Evolutionary conservation across 2,329 filamentous ascomycete species (phyloP).

Genomic region (Sarocladiaceae sp.): DNA sequence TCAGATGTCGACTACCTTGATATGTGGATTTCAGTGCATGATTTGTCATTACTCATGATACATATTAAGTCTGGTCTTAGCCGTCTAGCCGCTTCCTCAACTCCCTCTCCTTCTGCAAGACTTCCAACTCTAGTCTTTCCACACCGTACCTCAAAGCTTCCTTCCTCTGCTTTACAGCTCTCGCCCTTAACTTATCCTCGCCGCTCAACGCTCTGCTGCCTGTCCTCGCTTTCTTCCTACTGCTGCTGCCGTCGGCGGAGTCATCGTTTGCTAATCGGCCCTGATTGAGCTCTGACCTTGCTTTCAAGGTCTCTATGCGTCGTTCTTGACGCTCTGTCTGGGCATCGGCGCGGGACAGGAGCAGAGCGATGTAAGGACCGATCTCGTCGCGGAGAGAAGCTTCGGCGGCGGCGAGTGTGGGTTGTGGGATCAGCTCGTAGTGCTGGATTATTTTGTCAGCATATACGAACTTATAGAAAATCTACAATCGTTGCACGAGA

Average conservation of each 20-base stretch:
- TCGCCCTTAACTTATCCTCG: constrained; percentile 46
- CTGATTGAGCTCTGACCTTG: constrained; percentile 78
- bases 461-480: too few relatives aligned
- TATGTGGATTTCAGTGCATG: neutral
- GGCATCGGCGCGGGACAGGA: constrained; percentile 77
- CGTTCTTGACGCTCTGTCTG: constrained; percentile 80
- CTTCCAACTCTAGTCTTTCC: constrained; percentile 79
- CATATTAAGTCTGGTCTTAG: constrained; percentile 15
- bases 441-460: too few relatives aligned
- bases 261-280: constrained; percentile 48
- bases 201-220: constrained; percentile 42
- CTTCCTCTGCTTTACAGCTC: constrained; percentile 72
- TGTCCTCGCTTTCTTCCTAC: constrained; percentile 15
- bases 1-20: neutral
- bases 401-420: constrained; percentile 77
- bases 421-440: constrained; percentile 88
- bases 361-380: constrained; percentile 74
- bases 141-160: constrained; percentile 84
- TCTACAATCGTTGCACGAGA: too few relatives aligned
- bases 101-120: constrained; percentile 68
- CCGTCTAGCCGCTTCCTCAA: constrained; percentile 45
- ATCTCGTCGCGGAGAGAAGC: constrained; percentile 83
- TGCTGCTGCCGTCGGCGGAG: constrained; percentile 6
- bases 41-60: neutral
- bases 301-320: constrained; percentile 78